Percentiles rank a stretch among this genome's conserved stretches.
Conservation (phyloP, 331 rosid genomes). For the Stylosanthes scabra region DNA sequence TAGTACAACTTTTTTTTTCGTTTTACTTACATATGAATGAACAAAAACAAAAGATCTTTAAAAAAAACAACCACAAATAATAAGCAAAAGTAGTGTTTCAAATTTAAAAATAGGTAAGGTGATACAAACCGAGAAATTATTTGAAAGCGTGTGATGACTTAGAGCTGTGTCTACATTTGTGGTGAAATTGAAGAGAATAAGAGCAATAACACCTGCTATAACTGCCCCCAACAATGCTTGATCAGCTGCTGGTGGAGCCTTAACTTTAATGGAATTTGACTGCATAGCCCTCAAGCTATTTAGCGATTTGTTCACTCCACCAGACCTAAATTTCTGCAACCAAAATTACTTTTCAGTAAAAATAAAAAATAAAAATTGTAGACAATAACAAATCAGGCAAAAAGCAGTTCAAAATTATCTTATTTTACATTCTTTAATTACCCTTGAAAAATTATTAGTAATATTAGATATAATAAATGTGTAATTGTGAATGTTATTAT, state of each 20-base stretch:
- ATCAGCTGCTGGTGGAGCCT: slow-evolving; percentile 66
- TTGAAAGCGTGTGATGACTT: slow-evolving; percentile 70
- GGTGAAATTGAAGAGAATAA: slow-evolving; percentile 71
- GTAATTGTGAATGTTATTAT: no score
- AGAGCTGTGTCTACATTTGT: slow-evolving; percentile 76
- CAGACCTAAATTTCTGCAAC: slow-evolving; percentile 77
- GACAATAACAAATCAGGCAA: no score
- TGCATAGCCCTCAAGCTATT: slow-evolving; percentile 58
- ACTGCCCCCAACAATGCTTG: slow-evolving; percentile 81
- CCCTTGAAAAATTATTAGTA: no score
- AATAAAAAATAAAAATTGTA: no score
- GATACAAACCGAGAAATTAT: slow-evolving; percentile 72
- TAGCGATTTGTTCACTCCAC: slow-evolving; percentile 65
- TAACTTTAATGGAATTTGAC: slow-evolving; percentile 53
- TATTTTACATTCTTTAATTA: no score
- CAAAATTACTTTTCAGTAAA: slow-evolving; percentile 45
- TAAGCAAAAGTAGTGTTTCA: no score
- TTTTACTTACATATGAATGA: no score
- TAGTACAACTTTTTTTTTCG: no score
- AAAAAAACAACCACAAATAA: no score
- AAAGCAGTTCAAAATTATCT: no score
- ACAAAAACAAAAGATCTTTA: no score
- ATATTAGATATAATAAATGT: no score
- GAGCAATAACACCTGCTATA: slow-evolving; percentile 72
- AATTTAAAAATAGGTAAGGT: neutral